phyloP scores from a whole-genome alignment of 23 red algal genomes.

The Gracilaria domingensis region DNA sequence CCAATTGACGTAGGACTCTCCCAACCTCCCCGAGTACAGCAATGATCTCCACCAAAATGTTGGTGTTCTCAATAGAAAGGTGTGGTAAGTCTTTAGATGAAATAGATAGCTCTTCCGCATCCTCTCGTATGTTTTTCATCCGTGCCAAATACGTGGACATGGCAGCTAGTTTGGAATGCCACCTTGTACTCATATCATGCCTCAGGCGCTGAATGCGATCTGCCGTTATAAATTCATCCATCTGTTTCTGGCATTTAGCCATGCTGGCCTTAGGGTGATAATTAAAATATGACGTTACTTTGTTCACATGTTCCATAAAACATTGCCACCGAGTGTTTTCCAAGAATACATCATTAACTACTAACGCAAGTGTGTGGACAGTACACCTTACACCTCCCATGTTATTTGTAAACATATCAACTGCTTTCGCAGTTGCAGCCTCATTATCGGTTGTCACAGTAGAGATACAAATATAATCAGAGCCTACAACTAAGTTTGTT shows the following conservation, averaged over 20 bases:
- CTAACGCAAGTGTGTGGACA: neutral
- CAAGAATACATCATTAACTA: neutral
- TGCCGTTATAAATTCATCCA: neutral
- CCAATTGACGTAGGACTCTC: neutral
- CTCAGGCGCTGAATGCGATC: neutral
- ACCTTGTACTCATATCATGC: neutral
- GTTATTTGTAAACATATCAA: neutral
- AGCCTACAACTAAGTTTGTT: neutral
- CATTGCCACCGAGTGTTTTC: neutral
- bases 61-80: neutral
- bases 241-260: neutral
- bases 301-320: neutral
- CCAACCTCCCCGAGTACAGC: neutral
- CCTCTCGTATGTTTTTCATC: neutral
- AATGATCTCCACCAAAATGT: neutral
- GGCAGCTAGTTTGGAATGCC: neutral
- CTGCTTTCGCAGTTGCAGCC: neutral
- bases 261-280: neutral
- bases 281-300: neutral
- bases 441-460: neutral
- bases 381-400: neutral
- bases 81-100: neutral
- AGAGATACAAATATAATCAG: neutral
- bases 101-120: neutral
- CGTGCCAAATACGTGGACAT: neutral